phyloP scores from a whole-genome alignment of 192 early-diverging fungal species.

The Ambispora gerdemannii region DNA sequence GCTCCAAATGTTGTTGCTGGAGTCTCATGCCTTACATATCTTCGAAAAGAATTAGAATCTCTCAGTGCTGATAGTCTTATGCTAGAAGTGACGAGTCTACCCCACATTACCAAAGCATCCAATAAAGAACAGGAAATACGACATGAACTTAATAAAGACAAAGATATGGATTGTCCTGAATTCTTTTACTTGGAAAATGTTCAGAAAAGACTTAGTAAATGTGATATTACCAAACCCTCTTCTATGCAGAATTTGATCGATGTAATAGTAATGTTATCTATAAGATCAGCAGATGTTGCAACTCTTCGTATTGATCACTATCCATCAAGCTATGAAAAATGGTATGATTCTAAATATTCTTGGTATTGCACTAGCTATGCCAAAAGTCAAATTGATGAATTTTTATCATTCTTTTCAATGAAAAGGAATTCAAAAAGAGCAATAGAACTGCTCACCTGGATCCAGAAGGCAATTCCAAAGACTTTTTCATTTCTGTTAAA shows the following conservation, averaged over 20 bases:
- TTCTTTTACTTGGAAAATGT: background rate
- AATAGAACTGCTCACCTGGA: constrained; percentile 4
- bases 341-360: constrained; percentile 12
- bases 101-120: background rate
- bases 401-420: background rate
- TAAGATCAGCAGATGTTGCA: background rate
- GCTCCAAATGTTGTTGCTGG: background rate
- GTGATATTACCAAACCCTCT: constrained; percentile 7
- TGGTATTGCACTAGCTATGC: background rate
- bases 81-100: background rate
- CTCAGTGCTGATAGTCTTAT: background rate
- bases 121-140: background rate
- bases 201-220: constrained; percentile 1
- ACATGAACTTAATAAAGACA: background rate
- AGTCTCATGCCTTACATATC: background rate
- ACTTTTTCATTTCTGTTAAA: constrained; percentile 1
- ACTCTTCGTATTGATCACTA: constrained; percentile 2
- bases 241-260: constrained; percentile 8
- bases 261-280: constrained; percentile 3
- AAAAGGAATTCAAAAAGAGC: background rate
- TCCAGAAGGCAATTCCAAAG: background rate
- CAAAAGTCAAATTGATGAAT: background rate
- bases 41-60: background rate
- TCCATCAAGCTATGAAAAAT: background rate
- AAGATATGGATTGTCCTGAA: background rate